A percentile compares a stretch with the other conserved stretches of the same genome.
Evolutionary conservation across 495 filamentous ascomycete genomes (phyloP).

Genomic region (Amphirosellinia nigrospora): DNA sequence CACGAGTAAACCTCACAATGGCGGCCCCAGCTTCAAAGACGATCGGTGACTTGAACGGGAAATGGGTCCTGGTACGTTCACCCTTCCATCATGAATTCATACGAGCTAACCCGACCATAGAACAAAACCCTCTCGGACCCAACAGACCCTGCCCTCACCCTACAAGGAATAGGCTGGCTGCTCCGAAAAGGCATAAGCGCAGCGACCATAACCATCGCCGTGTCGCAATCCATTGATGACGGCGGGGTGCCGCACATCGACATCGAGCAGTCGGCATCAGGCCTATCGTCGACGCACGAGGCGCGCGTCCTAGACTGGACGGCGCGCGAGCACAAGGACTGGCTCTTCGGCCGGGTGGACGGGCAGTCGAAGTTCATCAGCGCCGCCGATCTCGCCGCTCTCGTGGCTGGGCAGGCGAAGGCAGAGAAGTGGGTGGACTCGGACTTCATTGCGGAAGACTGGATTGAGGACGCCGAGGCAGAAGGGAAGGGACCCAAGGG

Average conservation of each 20-base stretch:
- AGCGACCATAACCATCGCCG: conserved; percentile 73
- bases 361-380: conserved; percentile 65
- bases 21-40: conserved; percentile 78
- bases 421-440: conserved; percentile 31
- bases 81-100: too few relatives aligned
- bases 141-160: conserved; percentile 71
- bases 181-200: conserved; percentile 75
- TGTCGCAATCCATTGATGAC: conserved; percentile 64
- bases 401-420: conserved; percentile 31
- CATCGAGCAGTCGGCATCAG: conserved; percentile 78
- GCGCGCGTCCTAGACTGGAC: conserved; percentile 72
- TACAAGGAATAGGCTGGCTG: conserved; percentile 87
- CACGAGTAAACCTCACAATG: conserved; percentile 64
- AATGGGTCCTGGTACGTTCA: conserved; percentile 76
- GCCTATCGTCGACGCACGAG: conserved; percentile 75
- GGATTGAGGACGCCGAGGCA: conserved; percentile 57
- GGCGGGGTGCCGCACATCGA: conserved; percentile 69
- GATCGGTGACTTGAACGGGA: conserved; percentile 74
- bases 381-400: conserved; percentile 35
- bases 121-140: conserved; percentile 79
- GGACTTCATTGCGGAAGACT: conserved; percentile 56
- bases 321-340: conserved; percentile 74
- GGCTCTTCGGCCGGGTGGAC: conserved; percentile 76
- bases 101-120: conserved; percentile 47
- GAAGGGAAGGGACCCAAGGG: conserved; percentile 57